A percentile compares a stretch with the other conserved stretches of the same genome.
phyloP scores from a whole-genome alignment of 345 rosid genomes.

The Heritiera fomes region DNA sequence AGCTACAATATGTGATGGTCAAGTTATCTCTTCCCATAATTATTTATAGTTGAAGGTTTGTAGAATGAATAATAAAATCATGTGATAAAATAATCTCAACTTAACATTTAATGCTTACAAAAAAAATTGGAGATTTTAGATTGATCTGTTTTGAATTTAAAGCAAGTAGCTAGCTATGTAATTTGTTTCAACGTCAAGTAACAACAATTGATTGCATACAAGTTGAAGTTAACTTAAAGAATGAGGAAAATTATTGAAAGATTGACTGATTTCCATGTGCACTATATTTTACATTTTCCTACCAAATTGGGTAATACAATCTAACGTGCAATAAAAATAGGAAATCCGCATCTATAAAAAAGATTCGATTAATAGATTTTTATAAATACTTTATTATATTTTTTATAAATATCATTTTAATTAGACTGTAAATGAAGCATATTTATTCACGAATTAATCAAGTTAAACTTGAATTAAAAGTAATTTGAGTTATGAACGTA shows the following conservation, averaged over 20 bases:
- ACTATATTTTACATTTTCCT: neutral
- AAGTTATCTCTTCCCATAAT: neutral
- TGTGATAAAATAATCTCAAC: neutral
- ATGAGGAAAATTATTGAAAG: neutral
- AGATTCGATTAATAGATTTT: too few relatives aligned
- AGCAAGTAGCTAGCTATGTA: neutral
- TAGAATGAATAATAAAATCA: neutral
- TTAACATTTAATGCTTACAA: constrained; percentile 11
- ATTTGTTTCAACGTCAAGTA: neutral
- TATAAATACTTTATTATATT: too few relatives aligned
- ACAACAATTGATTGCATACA: neutral
- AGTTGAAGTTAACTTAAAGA: neutral
- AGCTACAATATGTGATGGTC: neutral
- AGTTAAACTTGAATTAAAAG: too few relatives aligned
- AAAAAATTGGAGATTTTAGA: neutral
- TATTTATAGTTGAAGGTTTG: neutral
- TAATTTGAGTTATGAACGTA: too few relatives aligned
- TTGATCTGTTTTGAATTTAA: neutral
- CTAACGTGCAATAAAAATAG: too few relatives aligned
- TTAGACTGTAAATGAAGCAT: too few relatives aligned
- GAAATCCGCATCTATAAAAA: too few relatives aligned
- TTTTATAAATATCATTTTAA: too few relatives aligned
- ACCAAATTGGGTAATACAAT: neutral
- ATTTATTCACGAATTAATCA: too few relatives aligned
- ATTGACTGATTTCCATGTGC: neutral